A percentile compares a stretch with the other conserved stretches of the same genome.
Evolutionary conservation across 352 stramenopile genomes (phyloP).

Genomic region (Pythium rhizo-oryzae): DNA sequence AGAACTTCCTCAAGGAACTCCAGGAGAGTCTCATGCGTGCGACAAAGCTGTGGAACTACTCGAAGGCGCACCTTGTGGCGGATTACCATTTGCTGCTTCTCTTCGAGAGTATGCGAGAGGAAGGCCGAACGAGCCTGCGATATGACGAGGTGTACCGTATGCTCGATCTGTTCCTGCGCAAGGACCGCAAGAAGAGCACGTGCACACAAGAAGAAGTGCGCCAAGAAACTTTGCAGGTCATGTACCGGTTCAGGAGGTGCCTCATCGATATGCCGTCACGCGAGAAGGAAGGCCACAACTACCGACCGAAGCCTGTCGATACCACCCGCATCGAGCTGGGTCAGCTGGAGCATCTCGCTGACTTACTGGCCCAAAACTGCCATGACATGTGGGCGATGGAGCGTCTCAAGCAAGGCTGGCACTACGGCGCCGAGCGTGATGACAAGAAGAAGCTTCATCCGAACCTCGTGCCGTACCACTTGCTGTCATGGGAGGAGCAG

Average conservation of each 20-base stretch:
- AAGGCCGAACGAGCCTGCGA: conserved; percentile 73
- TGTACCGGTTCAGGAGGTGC: conserved; percentile 89
- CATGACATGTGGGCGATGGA: conserved; percentile 89
- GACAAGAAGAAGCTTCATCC: conserved; percentile 76
- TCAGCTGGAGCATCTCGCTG: conserved; percentile 67
- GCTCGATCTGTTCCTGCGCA: conserved; percentile 82
- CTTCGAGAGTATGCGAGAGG: conserved; percentile 74
- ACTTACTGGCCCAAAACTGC: conserved; percentile 83
- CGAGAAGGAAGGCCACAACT: conserved; percentile 89
- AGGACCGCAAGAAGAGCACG: conserved; percentile 70
- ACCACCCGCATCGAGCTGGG: conserved; percentile 74
- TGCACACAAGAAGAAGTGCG: conserved; percentile 76
- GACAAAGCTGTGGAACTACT: conserved; percentile 86
- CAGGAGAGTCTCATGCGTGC: conserved; percentile 70
- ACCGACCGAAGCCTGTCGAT: conserved; percentile 84
- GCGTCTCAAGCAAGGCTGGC: conserved; percentile 85
- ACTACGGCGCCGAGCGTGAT: conserved; percentile 69
- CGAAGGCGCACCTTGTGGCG: conserved; percentile 73
- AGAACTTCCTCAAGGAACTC: conserved; percentile 73
- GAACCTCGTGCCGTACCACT: conserved; percentile 83
- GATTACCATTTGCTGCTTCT: conserved; percentile 85
- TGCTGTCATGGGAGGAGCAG: conserved; percentile 81
- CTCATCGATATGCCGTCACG: conserved; percentile 89
- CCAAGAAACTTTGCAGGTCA: conserved; percentile 80
- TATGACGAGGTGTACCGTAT: conserved; percentile 88